phyloP scores from a whole-genome alignment of 2,329 filamentous ascomycete species.

The Phyllosticta citrichinensis region DNA sequence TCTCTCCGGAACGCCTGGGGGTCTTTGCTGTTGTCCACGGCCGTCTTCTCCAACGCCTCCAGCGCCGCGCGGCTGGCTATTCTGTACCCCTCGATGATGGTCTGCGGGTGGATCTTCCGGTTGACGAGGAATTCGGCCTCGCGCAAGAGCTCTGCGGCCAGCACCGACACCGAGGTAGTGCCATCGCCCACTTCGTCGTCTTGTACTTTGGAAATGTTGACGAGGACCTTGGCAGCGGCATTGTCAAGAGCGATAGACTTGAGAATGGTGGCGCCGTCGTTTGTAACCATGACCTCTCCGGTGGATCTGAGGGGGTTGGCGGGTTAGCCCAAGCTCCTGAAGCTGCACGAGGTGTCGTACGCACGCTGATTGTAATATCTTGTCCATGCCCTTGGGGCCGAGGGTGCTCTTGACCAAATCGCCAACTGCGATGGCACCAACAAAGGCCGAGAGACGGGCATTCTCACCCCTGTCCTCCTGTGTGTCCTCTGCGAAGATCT shows the following conservation, averaged over 20 bases:
- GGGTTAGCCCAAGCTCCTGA: conserved; percentile 16
- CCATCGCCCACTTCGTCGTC: conserved; percentile 98
- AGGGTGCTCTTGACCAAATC: conserved; percentile 96
- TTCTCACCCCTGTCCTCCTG: conserved; percentile 98
- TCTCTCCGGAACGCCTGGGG: conserved; percentile 80
- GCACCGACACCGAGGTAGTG: conserved; percentile 92
- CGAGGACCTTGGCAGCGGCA: conserved; percentile 92
- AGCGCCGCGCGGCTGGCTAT: conserved; percentile 90
- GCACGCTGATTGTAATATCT: conserved; percentile 90
- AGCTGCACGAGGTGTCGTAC: conserved; percentile 19
- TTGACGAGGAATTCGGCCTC: conserved; percentile 96
- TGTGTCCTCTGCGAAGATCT: conserved; percentile 96
- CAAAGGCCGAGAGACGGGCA: conserved; percentile 95
- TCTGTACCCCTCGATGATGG: conserved; percentile 97
- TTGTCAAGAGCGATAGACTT: conserved; percentile 98
- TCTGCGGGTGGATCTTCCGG: conserved; percentile 98
- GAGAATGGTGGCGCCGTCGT: conserved; percentile 95
- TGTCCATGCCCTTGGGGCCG: conserved; percentile 98
- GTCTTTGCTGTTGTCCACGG: conserved; percentile 82
- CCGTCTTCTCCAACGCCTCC: conserved; percentile 69
- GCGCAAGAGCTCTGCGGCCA: conserved; percentile 87
- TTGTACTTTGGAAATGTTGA: conserved; percentile 99
- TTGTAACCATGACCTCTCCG: conserved; percentile 95
- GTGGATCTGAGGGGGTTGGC: conserved; percentile 56
- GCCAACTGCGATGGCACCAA: conserved; percentile 94